Base-by-base conservation (phyloP, 306 rosid genomes). In the Castanea sativa region DNA sequence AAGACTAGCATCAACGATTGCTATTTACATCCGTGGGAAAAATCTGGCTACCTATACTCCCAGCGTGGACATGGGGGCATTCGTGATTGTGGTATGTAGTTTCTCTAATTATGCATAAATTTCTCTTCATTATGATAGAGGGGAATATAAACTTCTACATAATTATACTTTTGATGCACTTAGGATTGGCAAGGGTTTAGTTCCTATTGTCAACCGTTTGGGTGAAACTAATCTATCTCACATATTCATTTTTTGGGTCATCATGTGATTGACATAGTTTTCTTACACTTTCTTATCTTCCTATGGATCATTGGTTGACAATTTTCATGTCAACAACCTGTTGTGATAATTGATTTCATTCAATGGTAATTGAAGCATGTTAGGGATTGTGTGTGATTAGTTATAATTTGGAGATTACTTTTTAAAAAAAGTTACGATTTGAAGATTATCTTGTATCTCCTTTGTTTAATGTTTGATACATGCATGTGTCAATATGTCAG, bases 1-100 rank as follows among this genome's bases (percentile, higher is more conserved):
- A 71, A 88, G 98, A 81, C 82, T 96, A 43, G 99, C 99, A 64
- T 96, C 98, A 14, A 93, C 99, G 3, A 93, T 96, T 67, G 92
- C 99, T 27, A 89, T 86, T 82, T 74, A 89, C 79, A 93, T 93
- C 78, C 86, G 99, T 18, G 99, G 99, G 75, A 96, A 96, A 78
- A 84, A 93, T 73, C 75, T 90, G 63, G 87, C 85, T 4, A 96
- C 99, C 67, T 93, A 83, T 81, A 96, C 98, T 67, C 97, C 97
- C 16, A 96, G 98, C 78, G 99, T 96, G 65, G 98, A 93, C 90
- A 93, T 96, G 99, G 99, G 99, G 61, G 94, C 97, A 3, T 96
- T 96, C 82, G 94, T 96, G 63, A 88, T 96, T 84, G 99, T 96
- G 98, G 99, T 93, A 84, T 81, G 96, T 83, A 71, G 78, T 79